Percentiles rank a stretch among this genome's conserved stretches.
These are phyloP conservation scores for Podaxis rugospora DNA, from an alignment of 768 basidiomycete genomes.

Conservation along the genomic window DNA sequence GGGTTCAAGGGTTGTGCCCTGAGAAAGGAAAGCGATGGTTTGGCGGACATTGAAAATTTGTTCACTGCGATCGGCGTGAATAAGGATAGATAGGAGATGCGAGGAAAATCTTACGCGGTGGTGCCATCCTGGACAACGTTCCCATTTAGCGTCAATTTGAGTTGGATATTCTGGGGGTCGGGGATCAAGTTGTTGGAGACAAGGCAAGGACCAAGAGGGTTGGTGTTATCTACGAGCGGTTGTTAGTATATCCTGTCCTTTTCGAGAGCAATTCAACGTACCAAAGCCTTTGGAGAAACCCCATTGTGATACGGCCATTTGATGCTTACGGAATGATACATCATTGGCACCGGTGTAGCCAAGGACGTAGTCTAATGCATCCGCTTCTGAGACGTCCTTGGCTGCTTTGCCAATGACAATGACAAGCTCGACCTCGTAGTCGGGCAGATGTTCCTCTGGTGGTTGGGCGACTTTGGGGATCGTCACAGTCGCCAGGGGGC, in stretches of 20 bases:
- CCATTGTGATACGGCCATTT: slow-evolving; percentile 82
- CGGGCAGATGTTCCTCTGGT: slow-evolving; percentile 62
- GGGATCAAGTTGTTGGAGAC: slow-evolving; percentile 61
- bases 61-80: slow-evolving; percentile 38
- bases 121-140: slow-evolving; percentile 68
- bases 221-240: slow-evolving; percentile 47
- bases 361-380: slow-evolving; percentile 83
- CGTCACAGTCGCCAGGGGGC: slow-evolving; percentile 58
- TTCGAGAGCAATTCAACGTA: slow-evolving; percentile 22
- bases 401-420: slow-evolving; percentile 81
- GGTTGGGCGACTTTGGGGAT: slow-evolving; percentile 72
- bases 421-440: slow-evolving; percentile 80
- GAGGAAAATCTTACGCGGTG: slow-evolving; percentile 53
- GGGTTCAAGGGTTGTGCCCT: slow-evolving; percentile 78
- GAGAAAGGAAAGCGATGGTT: slow-evolving; percentile 77
- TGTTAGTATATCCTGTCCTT: background rate
- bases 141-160: slow-evolving; percentile 68
- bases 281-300: slow-evolving; percentile 86
- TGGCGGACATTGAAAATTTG: slow-evolving; percentile 79
- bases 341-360: slow-evolving; percentile 82
- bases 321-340: slow-evolving; percentile 82
- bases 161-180: slow-evolving; percentile 59
- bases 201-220: slow-evolving; percentile 78
- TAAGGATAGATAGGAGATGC: background rate
- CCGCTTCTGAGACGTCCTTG: slow-evolving; percentile 73